Evolutionary conservation across 345 rosid genomes (phyloP).

Genomic region (Eucalyptus lansdowneana): DNA sequence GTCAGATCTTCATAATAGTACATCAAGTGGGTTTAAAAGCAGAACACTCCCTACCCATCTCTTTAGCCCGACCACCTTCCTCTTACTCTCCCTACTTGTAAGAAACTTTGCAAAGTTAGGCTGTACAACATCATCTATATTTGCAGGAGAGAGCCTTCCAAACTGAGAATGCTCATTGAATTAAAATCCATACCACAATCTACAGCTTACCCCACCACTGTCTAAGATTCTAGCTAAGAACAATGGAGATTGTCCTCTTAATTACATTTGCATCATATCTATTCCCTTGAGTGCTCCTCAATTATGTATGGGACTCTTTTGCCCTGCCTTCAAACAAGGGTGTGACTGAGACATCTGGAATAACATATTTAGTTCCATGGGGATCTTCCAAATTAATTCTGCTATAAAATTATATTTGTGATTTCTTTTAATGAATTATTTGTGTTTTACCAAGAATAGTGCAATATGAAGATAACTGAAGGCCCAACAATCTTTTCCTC

Average conservation of each 20-base stretch:
- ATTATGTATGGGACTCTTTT: not conserved
- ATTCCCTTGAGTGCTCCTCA: not conserved
- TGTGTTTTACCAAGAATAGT: not conserved
- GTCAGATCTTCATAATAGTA: not conserved
- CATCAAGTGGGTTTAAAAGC: not conserved
- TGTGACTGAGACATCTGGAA: not conserved
- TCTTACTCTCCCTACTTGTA: not conserved
- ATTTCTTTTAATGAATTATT: not conserved
- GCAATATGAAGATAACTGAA: not conserved
- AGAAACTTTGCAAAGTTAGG: not conserved
- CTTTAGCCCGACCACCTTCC: not conserved
- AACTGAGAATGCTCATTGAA: not conserved
- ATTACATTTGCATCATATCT: not conserved
- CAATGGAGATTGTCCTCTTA: not conserved
- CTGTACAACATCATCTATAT: not conserved
- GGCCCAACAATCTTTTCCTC: not conserved
- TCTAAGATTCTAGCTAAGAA: not conserved
- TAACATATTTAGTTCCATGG: not conserved
- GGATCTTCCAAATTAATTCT: not conserved
- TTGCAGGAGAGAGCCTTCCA: not conserved
- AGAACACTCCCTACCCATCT: not conserved
- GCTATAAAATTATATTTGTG: not conserved
- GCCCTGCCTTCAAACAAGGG: not conserved
- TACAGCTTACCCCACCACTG: not conserved
- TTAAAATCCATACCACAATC: not conserved